Base-by-base conservation (phyloP, 345 rosid genomes). In the Syzygium aromaticum region DNA sequence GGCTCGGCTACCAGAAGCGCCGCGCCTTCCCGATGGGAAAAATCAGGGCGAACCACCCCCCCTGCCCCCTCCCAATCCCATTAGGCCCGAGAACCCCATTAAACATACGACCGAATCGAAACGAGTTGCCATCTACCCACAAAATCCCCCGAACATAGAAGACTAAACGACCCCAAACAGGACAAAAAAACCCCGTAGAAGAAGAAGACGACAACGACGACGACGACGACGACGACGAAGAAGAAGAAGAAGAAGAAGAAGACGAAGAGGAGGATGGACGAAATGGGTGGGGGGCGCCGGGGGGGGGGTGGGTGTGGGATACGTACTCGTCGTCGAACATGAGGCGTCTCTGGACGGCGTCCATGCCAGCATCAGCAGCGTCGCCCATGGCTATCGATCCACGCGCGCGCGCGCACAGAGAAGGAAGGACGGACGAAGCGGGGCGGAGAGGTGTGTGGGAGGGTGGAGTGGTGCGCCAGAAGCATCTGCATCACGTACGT, bases 281-380 rank as follows among this genome's bases (percentile, higher is more conserved):
- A 73, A 38, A 73, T 22, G 25, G 49, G 21, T 1, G 59, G 49
- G 73, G 30, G 13, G 25, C 6, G 9, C 27, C 15, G 82, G 13
- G 59, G 22, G 53, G n/a, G n/a, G n/a, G n/a, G n/a, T n/a, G n/a
- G n/a, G n/a, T n/a, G 86, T 33, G 13, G 15, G 15, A 28, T 84
- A 88, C 77, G 28, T 85, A 91, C 99, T 97, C 98, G 90, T 97
- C 99, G 23, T 95, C 98, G 59, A 97, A 96, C 99, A 97, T 96
- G 93, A 97, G 99, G 90, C 99, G 98, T 43, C 98, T 90, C 93
- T 97, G 98, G 88, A 97, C 99, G 63, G 98, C 99, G 90, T 97
- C 99, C 98, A 97, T 97, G 92, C 95, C 96, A 27, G 95, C 91
- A 67, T 94, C 98, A 51, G 92, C 84, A 86, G 61, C 86, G 49